Conservation (phyloP, 1,284 basidiomycete genomes). For the Puccinia horiana region DNA sequence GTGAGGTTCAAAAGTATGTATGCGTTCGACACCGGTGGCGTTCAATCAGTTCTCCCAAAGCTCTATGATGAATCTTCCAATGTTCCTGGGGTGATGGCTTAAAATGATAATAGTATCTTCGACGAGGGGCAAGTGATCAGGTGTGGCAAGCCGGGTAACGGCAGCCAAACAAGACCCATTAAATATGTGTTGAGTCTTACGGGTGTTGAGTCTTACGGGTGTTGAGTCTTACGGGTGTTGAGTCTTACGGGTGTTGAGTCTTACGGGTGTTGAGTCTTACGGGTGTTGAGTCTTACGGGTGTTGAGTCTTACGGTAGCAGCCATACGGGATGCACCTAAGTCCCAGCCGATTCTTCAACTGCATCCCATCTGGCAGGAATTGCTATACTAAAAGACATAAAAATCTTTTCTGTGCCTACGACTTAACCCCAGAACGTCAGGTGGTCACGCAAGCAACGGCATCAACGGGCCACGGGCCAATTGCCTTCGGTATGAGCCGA, state of each 20-base stretch:
- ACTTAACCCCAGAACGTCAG: not conserved
- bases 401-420: slow-evolving; percentile 8
- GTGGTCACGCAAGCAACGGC: slow-evolving; percentile 3
- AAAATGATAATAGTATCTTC: not conserved
- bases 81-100: not conserved
- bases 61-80: not conserved
- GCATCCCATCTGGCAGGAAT: slow-evolving; percentile 11
- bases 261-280: not conserved
- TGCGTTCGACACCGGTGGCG: too few relatives aligned
- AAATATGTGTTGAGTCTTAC: not conserved
- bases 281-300: not conserved
- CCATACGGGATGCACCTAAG: slow-evolving; percentile 8
- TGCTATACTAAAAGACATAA: not conserved
- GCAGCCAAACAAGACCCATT: not conserved
- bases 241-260: not conserved
- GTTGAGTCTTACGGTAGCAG: not conserved
- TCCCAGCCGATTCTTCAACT: not conserved
- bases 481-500: not conserved
- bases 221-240: not conserved
- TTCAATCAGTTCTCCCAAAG: not conserved
- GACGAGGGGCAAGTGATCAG: not conserved
- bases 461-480: not conserved
- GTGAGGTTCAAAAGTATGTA: not conserved
- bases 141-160: not conserved
- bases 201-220: too few relatives aligned